Base-by-base conservation (phyloP, 768 basidiomycete species). In the Cystofilobasidium bisporidii region DNA sequence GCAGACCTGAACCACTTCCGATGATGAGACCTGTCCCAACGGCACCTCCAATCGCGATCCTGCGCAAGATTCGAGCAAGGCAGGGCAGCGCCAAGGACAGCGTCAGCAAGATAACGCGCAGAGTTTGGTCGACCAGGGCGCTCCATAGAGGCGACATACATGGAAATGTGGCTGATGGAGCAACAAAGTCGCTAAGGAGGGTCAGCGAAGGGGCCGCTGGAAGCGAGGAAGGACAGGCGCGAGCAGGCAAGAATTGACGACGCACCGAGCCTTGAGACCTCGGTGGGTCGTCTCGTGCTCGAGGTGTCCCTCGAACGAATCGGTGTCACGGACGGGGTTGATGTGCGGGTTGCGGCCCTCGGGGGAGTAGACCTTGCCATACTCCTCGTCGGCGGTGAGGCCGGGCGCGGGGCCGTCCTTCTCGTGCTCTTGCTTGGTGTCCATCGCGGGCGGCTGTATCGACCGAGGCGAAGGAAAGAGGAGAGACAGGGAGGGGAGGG, bases 21-120 rank as follows among this genome's bases (percentile, higher is more conserved):
- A 85, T 84, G 71, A 83, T 81, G 22, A 84, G 76, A 60, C 83
- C 82, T 28, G 83, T 83, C 18, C 83, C 82, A 8, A 82, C 77
- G n/a, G 82, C 81, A 50, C 76, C 56, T 70, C 64, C 64, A 26
- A 58, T 32, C 22, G 40, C 26, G 14, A 18, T 30, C 28, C 53
- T 32, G 57, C 30, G n/a, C n/a, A n/a, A n/a, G n/a, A n/a, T n/a
- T n/a, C n/a, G n/a, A n/a, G n/a, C n/a, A 58, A 56, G 11, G 47
- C 36, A 56, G 33, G 18, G 32, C 11, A 10, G 33, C 20, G 22
- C 10, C 33, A 60, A 10, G 22, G 4, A 22, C 5, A 60, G 28
- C 3, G 3, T 38, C 24, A 40, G 41, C 36, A 59, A 32, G 8
- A 33, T 6, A 26, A 3, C 50, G 9, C 26, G n/a, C 24, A 20